phyloP scores from a whole-genome alignment of 2,329 filamentous ascomycete species.

The Hymenoscyphus fraxineus region DNA sequence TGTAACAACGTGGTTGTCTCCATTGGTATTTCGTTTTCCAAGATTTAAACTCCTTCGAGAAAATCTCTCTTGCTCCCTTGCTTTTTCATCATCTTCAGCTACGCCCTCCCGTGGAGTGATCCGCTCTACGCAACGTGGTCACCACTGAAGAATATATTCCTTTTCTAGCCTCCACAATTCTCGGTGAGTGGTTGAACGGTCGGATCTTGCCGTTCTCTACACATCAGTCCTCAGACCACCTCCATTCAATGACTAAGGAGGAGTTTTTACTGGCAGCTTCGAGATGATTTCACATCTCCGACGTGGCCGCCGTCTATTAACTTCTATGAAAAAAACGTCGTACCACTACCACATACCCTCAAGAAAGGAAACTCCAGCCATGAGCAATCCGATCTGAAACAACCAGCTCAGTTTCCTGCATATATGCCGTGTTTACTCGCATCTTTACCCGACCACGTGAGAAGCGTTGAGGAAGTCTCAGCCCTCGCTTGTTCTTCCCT shows the following conservation, averaged over 20 bases:
- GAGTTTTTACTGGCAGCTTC: not conserved
- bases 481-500: not conserved
- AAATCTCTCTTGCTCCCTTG: not conserved
- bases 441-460: not conserved
- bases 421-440: not conserved
- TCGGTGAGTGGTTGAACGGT: not conserved
- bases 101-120: not conserved
- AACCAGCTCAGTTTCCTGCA: not conserved
- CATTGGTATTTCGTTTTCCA: not conserved
- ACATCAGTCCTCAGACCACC: not conserved
- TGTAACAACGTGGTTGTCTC: not conserved
- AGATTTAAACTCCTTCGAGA: not conserved
- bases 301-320: not conserved
- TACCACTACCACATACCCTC: not conserved
- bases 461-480: conserved; percentile 3
- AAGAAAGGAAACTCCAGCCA: not conserved
- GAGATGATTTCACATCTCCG: not conserved
- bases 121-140: not conserved
- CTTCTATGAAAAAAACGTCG: not conserved
- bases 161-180: not conserved
- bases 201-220: not conserved
- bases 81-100: not conserved
- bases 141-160: not conserved
- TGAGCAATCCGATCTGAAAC: not conserved
- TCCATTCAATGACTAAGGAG: not conserved